Base-by-base conservation (phyloP, 441 rosid genomes). In the Gossypium trilobum region DNA sequence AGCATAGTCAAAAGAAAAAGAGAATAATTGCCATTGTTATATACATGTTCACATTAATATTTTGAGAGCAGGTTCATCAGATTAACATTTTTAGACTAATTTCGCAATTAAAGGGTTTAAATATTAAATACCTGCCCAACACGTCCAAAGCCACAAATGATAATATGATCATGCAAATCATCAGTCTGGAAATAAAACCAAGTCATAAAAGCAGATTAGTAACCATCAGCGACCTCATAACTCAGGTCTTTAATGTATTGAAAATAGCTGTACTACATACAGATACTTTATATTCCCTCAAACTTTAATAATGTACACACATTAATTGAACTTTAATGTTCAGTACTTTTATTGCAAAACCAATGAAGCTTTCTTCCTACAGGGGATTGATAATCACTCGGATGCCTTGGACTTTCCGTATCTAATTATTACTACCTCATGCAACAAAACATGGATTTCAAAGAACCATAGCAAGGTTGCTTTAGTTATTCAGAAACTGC, bases 111-210 rank as follows among this genome's bases (percentile, higher is more conserved):
- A 33, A 64, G 33, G 59, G 8, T n/a, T 48, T 56, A 71, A 27
- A 66, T 11, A 52, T 78, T 81, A 60, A 72, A 68, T 57, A 91
- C 99, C 97, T 94, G 97, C 70, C 99, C 99, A 81, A 89, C 95
- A 71, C 99, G 97, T 78, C 99, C 97, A 78, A 91, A 95, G 81
- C 99, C 99, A 73, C 99, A 95, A 29, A 95, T 80, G 75, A 95
- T 91, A 68, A 95, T 95, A 78, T 95, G 99, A 80, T 82, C 97
- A 79, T 91, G 97, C 85, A 95, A 85, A 83, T 95, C 99, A 86
- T 95, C 99, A 0, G 99, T 95, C 99, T 91, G 89, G 54, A 84
- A 75, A 75, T 61, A 79, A 65, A 74, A 69, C 19, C 68, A 76
- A 71, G 19, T 60, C 69, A 74, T 59, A 11, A 51, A 75, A 78